These are phyloP conservation scores for Alternaria postmessia DNA, from an alignment of 2,329 filamentous ascomycete genomes.

Conservation along the genomic window DNA sequence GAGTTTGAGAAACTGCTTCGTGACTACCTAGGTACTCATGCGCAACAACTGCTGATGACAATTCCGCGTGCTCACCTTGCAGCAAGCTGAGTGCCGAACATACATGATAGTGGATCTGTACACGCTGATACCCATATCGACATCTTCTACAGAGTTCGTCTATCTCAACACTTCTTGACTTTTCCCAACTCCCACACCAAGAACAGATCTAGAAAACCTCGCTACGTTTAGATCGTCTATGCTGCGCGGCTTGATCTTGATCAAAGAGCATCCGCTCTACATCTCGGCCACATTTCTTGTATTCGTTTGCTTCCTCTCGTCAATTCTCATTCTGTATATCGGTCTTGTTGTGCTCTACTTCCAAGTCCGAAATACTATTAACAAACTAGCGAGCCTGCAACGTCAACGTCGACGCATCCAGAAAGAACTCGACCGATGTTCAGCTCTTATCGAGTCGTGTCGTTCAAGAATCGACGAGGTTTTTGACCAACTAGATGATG, in stretches of 20 bases:
- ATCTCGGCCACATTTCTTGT: not conserved
- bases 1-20: not conserved
- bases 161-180: not conserved
- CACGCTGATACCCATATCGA: not conserved
- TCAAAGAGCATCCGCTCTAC: not conserved
- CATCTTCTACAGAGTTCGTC: not conserved
- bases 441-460: not conserved
- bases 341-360: not conserved
- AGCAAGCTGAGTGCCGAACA: not conserved
- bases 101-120: not conserved
- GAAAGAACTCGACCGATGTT: not conserved
- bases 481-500: not conserved
- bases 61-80: not conserved
- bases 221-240: not conserved
- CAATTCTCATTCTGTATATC: not conserved
- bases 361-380: not conserved
- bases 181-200: too few species aligned
- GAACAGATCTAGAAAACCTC: not conserved
- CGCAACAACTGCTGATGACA: not conserved
- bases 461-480: not conserved
- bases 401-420: not conserved
- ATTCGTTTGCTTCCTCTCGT: not conserved
- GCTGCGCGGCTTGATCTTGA: not conserved
- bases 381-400: not conserved
- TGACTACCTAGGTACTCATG: not conserved